Evolutionary conservation across 1,139 yeast genomes (phyloP).

Genomic region (Wickerhamomyces sp.): DNA sequence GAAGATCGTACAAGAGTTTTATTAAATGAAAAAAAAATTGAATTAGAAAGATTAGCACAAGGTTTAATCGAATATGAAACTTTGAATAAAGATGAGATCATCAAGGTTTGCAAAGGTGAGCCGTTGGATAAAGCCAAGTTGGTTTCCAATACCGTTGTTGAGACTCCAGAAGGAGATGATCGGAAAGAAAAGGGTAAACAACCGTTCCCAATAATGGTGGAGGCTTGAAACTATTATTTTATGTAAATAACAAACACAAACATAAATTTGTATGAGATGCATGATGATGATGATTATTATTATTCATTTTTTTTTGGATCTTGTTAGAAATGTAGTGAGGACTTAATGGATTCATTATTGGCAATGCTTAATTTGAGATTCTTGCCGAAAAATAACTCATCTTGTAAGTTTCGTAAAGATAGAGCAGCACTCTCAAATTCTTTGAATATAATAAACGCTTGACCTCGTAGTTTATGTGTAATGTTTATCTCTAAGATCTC

Average conservation of each 20-base stretch:
- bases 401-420: conserved; percentile 49
- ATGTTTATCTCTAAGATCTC: conserved; percentile 55
- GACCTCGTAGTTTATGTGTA: conserved; percentile 58
- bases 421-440: conserved; percentile 43
- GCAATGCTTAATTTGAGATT: conserved; percentile 46
- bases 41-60: conserved; percentile 82
- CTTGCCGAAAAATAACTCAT: conserved; percentile 51
- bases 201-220: conserved; percentile 24
- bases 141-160: conserved; percentile 74
- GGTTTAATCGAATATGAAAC: conserved; percentile 96
- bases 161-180: conserved; percentile 39
- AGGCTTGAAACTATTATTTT: conserved; percentile 11
- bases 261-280: too few relatives aligned
- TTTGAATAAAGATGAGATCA: conserved; percentile 86
- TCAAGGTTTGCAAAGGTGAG: conserved; percentile 77
- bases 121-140: conserved; percentile 60
- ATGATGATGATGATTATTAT: too few relatives aligned
- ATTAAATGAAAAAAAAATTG: conserved; percentile 57
- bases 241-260: too few relatives aligned
- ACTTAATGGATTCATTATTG: too few relatives aligned
- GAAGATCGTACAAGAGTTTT: conserved; percentile 75
- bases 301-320: neutral
- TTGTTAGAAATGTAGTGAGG: neutral
- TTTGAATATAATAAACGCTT: conserved; percentile 64
- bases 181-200: conserved; percentile 21